phyloP scores from a whole-genome alignment of 352 stramenopile species.

The Phytopythium oedochilum region DNA sequence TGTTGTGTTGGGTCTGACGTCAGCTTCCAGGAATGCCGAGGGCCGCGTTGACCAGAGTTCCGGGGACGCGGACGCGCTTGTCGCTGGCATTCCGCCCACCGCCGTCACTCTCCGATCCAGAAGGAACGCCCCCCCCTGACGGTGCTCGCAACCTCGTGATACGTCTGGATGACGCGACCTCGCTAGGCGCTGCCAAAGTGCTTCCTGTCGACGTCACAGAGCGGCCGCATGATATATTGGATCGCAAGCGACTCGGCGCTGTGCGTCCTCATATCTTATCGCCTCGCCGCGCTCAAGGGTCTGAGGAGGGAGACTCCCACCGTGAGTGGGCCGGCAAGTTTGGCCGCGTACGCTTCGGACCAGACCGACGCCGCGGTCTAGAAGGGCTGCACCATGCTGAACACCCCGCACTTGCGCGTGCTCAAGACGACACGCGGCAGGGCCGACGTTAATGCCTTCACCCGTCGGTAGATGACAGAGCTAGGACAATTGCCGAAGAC shows the following conservation, averaged over 20 bases:
- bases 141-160: too few species aligned
- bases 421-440: slow-evolving; percentile 43
- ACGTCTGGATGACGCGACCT: too few species aligned
- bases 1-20: too few species aligned
- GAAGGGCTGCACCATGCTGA: slow-evolving; percentile 68
- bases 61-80: too few species aligned
- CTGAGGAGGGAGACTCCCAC: slow-evolving; percentile 26
- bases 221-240: slow-evolving; percentile 65
- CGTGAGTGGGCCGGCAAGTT: slow-evolving; percentile 34
- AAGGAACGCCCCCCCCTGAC: too few species aligned
- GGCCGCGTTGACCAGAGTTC: too few species aligned
- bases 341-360: slow-evolving; percentile 60
- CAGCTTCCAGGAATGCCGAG: too few species aligned
- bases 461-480: slow-evolving; percentile 37
- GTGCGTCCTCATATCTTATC: slow-evolving; percentile 37
- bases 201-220: slow-evolving; percentile 43
- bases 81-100: too few species aligned
- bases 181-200: slow-evolving; percentile 40
- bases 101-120: too few species aligned
- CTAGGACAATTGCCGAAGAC: slow-evolving; percentile 44
- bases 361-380: slow-evolving; percentile 65
- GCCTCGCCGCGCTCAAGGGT: slow-evolving; percentile 28
- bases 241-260: slow-evolving; percentile 57
- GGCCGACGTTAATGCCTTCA: slow-evolving; percentile 47
- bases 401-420: slow-evolving; percentile 47